Evolutionary conservation across 768 basidiomycete species (phyloP), one percentile per base, ranked within the genome.

Genomic region (Tulasnella sp.): DNA sequence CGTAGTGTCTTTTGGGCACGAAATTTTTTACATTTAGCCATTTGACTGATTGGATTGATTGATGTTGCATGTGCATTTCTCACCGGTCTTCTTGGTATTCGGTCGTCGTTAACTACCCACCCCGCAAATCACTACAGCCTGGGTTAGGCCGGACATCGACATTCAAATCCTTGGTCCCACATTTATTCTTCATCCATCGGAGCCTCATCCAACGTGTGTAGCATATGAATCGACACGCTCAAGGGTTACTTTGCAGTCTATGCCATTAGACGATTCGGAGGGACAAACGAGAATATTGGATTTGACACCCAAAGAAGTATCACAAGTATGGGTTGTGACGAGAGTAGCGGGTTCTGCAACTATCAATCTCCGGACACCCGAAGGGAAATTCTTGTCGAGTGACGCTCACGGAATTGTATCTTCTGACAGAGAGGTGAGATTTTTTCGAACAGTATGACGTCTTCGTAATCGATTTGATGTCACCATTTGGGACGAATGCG

Each of bases 271-370:
- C n/a, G 20, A 44, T 6, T 22, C 19, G 19, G 19, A 45, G 19
- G 43, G 3, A 22, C 16, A 9, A 20, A 4, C 16, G 15, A 27
- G 42, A 24, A 5, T 85, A 6, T 69, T 85, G 37, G 77, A 81
- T 54, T 77, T 81, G 45, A 74, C 70, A 8, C 90, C 90, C 3
- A 74, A 75, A 0, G 88, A 92, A 54, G 83, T 91, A 28, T 70
- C 82, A 16, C 88, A 92, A 60, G 89, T 93, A 10, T 93, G 89
- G 89, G 90, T 93, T 12, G 76, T 74, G 20, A 91, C 89, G 25
- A 79, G 85, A 41, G 75, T 92, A 19, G 83, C 87, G 34, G 89
- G 89, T 29, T 78, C 89, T 16, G 64, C 77, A 4, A 87, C 85
- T 9, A 75, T 93, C 62, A 93, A 92, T 62, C 67, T 93, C 53